These are phyloP conservation scores for Acarospora socialis DNA, from an alignment of 2,329 filamentous ascomycete genomes.

Conservation along the genomic window DNA sequence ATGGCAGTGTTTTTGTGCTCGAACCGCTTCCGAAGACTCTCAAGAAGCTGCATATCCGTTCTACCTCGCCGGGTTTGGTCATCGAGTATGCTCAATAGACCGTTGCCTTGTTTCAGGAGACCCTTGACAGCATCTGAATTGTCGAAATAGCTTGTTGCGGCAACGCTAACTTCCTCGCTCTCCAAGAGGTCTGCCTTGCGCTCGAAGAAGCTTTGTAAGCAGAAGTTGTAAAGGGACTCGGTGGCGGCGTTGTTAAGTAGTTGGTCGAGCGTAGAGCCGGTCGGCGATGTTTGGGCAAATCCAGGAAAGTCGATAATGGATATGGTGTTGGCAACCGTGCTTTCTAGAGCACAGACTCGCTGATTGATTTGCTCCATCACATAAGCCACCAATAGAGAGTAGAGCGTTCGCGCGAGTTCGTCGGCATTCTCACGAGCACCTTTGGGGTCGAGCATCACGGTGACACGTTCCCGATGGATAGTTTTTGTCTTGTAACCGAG, in stretches of 20 bases:
- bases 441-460: constrained; percentile 87
- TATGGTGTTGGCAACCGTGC: constrained; percentile 81
- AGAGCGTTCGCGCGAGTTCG: constrained; percentile 82
- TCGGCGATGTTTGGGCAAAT: constrained; percentile 72
- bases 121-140: constrained; percentile 91
- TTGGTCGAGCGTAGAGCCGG: constrained; percentile 77
- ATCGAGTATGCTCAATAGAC: constrained; percentile 83
- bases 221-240: constrained; percentile 84
- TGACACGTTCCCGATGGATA: constrained; percentile 90
- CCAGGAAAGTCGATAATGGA: constrained; percentile 95
- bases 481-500: constrained; percentile 95
- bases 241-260: constrained; percentile 88
- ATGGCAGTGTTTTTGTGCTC: constrained; percentile 91
- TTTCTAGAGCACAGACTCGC: constrained; percentile 71
- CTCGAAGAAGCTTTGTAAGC: constrained; percentile 91
- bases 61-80: constrained; percentile 86
- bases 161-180: constrained; percentile 79
- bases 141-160: constrained; percentile 92
- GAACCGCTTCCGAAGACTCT: constrained; percentile 83
- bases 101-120: constrained; percentile 82
- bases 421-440: constrained; percentile 86
- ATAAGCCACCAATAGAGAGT: constrained; percentile 85
- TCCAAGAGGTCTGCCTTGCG: constrained; percentile 86
- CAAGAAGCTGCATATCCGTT: constrained; percentile 77
- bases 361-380: constrained; percentile 90